phyloP scores from a whole-genome alignment of 2,329 filamentous ascomycete species.

The Geosmithia morbida region DNA sequence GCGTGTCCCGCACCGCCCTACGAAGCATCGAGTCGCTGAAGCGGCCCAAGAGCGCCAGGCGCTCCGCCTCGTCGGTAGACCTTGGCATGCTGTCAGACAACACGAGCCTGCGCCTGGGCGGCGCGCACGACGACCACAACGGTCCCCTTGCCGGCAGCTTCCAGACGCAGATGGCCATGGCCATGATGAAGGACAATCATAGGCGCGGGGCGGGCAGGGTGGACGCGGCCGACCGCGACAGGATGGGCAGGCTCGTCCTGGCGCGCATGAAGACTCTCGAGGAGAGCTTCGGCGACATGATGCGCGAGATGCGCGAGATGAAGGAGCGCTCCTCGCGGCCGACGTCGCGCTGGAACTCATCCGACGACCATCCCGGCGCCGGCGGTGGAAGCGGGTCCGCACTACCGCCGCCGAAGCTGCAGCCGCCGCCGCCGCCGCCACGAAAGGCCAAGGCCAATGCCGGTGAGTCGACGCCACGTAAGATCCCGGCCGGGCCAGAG shows the following conservation, averaged over 20 bases:
- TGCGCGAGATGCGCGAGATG: conserved; percentile 60
- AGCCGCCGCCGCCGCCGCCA: conserved; percentile 18
- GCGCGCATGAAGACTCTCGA: conserved; percentile 88
- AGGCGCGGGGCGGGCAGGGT: conserved; percentile 27
- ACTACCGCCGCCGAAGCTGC: too few species aligned
- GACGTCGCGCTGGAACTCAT: conserved; percentile 32
- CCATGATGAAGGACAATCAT: conserved; percentile 42
- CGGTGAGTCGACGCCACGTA: conserved; percentile 14
- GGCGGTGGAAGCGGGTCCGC: conserved; percentile 5
- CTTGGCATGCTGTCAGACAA: conserved; percentile 63
- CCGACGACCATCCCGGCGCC: conserved; percentile 4
- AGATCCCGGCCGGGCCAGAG: conserved; percentile 10
- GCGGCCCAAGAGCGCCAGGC: conserved; percentile 17
- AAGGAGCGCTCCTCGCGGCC: conserved; percentile 31
- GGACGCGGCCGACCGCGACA: conserved; percentile 37
- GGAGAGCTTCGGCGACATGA: conserved; percentile 78
- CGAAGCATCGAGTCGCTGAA: conserved; percentile 32
- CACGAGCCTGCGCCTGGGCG: conserved; percentile 30
- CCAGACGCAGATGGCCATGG: conserved; percentile 66
- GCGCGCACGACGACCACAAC: conserved; percentile 31
- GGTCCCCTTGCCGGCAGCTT: conserved; percentile 57
- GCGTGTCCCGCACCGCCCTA: conserved; percentile 28
- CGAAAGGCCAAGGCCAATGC: conserved; percentile 12
- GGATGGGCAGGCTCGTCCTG: conserved; percentile 68
- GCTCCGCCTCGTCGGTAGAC: conserved; percentile 49